A percentile compares a stretch with the other conserved stretches of the same genome.
Conservation (phyloP, 176 grass and related monocot genomes). For the Carex parvula region DNA sequence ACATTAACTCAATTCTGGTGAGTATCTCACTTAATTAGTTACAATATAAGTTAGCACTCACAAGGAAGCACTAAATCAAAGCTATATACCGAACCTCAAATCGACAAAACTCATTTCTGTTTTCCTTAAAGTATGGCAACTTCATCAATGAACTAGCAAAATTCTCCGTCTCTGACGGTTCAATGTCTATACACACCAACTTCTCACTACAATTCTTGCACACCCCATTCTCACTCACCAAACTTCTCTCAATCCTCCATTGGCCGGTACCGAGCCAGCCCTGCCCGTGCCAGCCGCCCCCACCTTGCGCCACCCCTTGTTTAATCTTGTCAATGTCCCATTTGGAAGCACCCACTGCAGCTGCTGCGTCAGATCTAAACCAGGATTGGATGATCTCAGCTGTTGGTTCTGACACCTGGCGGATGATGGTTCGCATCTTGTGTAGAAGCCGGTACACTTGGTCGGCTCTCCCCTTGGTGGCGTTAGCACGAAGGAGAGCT, state of each 20-base stretch:
- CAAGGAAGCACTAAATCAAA: neutral
- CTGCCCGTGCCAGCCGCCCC: constrained; percentile 84
- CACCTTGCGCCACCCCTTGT: constrained; percentile 47
- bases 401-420: constrained; percentile 59
- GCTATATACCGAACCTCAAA: constrained; percentile 46
- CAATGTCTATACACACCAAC: constrained; percentile 85
- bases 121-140: constrained; percentile 46
- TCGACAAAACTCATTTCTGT: constrained; percentile 43
- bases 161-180: constrained; percentile 60
- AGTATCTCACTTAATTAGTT: neutral
- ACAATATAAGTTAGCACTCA: neutral
- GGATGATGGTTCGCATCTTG: constrained; percentile 40
- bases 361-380: constrained; percentile 47
- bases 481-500: constrained; percentile 54
- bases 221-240: constrained; percentile 56
- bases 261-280: constrained; percentile 79
- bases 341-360: constrained; percentile 30
- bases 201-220: constrained; percentile 58
- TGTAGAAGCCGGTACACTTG: constrained; percentile 81
- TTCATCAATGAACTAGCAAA: constrained; percentile 56
- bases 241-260: constrained; percentile 58
- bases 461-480: constrained; percentile 30
- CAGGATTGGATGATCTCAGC: constrained; percentile 52
- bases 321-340: constrained; percentile 69
- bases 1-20: constrained; percentile 14